Base-by-base conservation (phyloP, 1,139 yeast species). In the Candida sanyaensis region DNA sequence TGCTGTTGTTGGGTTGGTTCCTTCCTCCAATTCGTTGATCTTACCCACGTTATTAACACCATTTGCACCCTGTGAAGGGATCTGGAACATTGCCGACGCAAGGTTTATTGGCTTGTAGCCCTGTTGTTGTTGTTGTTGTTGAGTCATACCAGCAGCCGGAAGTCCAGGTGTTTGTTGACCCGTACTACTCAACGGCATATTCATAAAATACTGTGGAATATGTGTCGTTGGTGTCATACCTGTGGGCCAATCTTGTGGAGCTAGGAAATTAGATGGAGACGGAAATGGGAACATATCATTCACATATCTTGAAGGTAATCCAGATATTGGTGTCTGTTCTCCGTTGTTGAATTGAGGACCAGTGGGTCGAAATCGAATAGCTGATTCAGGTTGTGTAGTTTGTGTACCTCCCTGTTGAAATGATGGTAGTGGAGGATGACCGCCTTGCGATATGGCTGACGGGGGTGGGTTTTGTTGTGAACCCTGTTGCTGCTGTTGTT, bases 231-330 rank as follows among this genome's bases (percentile, higher is more conserved):
- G 77, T 5, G 69, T 63, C 32, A 61, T 62, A 6, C 66, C 57
- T 12, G 60, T 58, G n/a, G 73, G 64, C 80, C 79, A 75, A 47
- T 75, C 80, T 48, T 73, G 79, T 1, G 73, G 68, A 2, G 69
- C 73, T 47, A 74, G 78, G 52, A 79, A 77, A 46, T 73, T 79
- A 1, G 56, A 53, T 5, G 56, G 56, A 8, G 78, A 71, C 1
- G 84, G 84, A 6, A 81, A 77, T 12, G 83, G 83, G 59, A 80
- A 80, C 58, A 80, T 69, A 55, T 80, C 84, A 50, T 75, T 76
- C 37, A 79, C 78, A 49, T 78, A 79, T 44, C 81, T 32, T 17
- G 55, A 51, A 6, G 56, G 66, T 28, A 80, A 61, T 2, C 78
- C 82, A 24, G 78, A 72, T 5, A 77, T 59, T 2, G 83, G 84